These are phyloP conservation scores for Nakataea oryzae DNA, from an alignment of 2,329 filamentous ascomycete genomes.

Conservation along the genomic window DNA sequence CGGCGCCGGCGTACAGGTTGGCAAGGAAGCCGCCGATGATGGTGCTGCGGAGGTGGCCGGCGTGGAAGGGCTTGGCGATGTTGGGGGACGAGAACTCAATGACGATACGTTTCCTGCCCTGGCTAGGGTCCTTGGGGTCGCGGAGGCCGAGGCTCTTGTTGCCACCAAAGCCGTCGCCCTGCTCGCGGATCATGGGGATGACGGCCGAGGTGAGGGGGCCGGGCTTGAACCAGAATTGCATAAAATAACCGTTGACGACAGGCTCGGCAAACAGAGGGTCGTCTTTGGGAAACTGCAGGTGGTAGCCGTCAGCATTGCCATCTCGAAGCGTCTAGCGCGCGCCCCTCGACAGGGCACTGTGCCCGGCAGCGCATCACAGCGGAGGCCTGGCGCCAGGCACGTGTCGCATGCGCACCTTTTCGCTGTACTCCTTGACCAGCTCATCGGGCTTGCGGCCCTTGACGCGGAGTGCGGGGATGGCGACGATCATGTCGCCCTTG, in stretches of 20 bases:
- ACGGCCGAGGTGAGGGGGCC: constrained; percentile 53
- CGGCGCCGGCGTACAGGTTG: constrained; percentile 59
- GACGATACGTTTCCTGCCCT: constrained; percentile 56
- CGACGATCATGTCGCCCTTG: constrained; percentile 72
- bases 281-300: constrained; percentile 51
- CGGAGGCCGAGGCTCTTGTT: constrained; percentile 50
- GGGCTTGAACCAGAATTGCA: constrained; percentile 75
- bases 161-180: constrained; percentile 51
- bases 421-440: constrained; percentile 50
- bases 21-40: constrained; percentile 71
- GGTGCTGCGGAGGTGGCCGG: constrained; percentile 65
- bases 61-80: constrained; percentile 78
- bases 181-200: constrained; percentile 57
- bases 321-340: neutral
- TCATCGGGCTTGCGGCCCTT: constrained; percentile 59
- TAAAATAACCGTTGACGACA: constrained; percentile 52
- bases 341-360: neutral
- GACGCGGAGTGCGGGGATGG: constrained; percentile 68
- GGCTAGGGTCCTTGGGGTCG: constrained; percentile 48
- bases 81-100: constrained; percentile 82
- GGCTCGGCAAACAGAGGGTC: constrained; percentile 66
- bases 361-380: neutral
- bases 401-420: constrained; percentile 34
- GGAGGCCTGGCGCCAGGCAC: neutral
- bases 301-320: constrained; percentile 5